Base-by-base conservation (phyloP, 805 yeast genomes). In the Candida adriatica region DNA sequence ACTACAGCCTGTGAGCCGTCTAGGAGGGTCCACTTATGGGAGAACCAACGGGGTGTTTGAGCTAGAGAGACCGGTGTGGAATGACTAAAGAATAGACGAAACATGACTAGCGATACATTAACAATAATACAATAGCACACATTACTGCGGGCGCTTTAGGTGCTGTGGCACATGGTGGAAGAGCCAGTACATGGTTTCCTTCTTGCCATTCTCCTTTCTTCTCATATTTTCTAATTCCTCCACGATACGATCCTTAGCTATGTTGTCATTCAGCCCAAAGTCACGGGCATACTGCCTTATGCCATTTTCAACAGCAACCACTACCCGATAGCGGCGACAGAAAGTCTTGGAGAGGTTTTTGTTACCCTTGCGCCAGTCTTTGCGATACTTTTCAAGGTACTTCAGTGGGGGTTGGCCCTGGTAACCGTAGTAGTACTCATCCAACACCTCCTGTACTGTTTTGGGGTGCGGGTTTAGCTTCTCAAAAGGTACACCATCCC, bases 1-100 rank as follows among this genome's bases (percentile, higher is more conserved):
- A 46, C 56, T 71, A 37, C 65, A 60, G 46, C 79, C 83, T 0
- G 66, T 76, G 2, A 54, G 70, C 3, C 63, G 84, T 35, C 55
- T 75, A 17, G 82, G 73, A 8, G 75, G 73, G 4, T 61, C 61
- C 19, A 50, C 62, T 2, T 76, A 73, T 43, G 61, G 63, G 6
- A 59, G 76, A 29, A 51, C 62, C 6, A 45, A 55, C 3, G 59
- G 56, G 6, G 75, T 71, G 2, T 75, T 46, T 27, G 39, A 39
- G 17, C 13, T 30, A 7, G 27, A 35, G 4, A 27, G 43, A 31
- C 29, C 27, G 14, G 8, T 8, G 10, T 40, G 41, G 41, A 19
- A n/a, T n/a, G n/a, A n/a, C 24, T 16, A 29, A 34, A 7, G 14
- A 15, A 16, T 6, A 22, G 6, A 15, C 11, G 16, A 16, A 15